Percentiles rank a stretch among this genome's conserved stretches.
These are phyloP conservation scores for Iris macrosiphon DNA, from an alignment of 106 monocot species.

Conservation along the genomic window DNA sequence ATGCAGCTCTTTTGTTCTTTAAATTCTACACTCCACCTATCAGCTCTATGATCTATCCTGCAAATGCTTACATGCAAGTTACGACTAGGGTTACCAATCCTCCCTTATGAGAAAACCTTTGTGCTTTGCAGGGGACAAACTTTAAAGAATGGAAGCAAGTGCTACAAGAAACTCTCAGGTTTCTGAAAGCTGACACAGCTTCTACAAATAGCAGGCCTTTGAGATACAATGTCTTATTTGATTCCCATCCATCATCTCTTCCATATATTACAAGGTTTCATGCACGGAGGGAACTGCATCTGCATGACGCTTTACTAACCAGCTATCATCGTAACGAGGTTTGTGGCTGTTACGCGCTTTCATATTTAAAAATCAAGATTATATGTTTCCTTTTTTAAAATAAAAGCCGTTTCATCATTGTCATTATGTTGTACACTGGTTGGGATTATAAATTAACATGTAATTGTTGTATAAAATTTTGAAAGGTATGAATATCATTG, in stretches of 20 bases:
- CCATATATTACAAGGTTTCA: slow-evolving; percentile 64
- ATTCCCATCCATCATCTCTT: slow-evolving; percentile 67
- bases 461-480: too few species aligned
- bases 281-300: slow-evolving; percentile 43
- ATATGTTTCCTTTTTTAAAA: neutral
- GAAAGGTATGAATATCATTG: neutral
- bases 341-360: slow-evolving; percentile 4
- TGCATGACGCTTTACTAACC: slow-evolving; percentile 77
- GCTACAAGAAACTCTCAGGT: slow-evolving; percentile 68
- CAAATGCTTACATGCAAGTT: too few species aligned
- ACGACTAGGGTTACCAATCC: too few species aligned
- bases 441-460: too few species aligned
- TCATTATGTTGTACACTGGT: too few species aligned
- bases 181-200: slow-evolving; percentile 59
- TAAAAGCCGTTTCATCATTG: neutral
- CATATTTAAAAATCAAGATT: neutral
- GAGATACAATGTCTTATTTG: slow-evolving; percentile 69
- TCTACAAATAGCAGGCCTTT: slow-evolving; percentile 48
- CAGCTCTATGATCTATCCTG: neutral
- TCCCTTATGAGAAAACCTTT: neutral
- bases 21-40: neutral
- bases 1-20: neutral
- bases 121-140: slow-evolving; percentile 48
- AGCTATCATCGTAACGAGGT: slow-evolving; percentile 92
- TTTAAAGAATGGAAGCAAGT: slow-evolving; percentile 98